Evolutionary conservation across 2,329 filamentous ascomycete genomes (phyloP).

Genomic region (Sarocladiaceae sp.): DNA sequence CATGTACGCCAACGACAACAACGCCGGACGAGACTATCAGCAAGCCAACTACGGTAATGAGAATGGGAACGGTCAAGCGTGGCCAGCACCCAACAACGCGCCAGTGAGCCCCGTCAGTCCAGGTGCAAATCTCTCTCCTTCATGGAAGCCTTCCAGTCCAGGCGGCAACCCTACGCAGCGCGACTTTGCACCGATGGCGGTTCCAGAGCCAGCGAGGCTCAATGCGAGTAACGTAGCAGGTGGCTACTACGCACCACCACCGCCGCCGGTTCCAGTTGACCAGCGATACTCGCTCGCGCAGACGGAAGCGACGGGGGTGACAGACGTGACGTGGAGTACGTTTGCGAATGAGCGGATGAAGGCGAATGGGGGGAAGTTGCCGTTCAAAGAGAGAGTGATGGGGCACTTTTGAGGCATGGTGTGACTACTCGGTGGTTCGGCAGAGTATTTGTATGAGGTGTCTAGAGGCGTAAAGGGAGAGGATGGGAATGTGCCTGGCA

Average conservation of each 20-base stretch:
- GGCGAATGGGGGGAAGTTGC: conserved; percentile 1
- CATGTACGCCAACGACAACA: not conserved
- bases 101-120: conserved; percentile 1
- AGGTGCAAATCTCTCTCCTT: not conserved
- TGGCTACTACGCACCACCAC: too few relatives aligned
- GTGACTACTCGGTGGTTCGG: too few relatives aligned
- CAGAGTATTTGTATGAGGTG: not conserved
- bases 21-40: not conserved
- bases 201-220: not conserved
- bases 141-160: not conserved
- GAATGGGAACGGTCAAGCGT: not conserved
- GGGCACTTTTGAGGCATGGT: conserved; percentile 5
- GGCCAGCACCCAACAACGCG: not conserved
- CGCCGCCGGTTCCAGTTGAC: not conserved
- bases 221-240: too few relatives aligned
- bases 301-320: conserved; percentile 1
- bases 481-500: not conserved
- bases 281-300: not conserved
- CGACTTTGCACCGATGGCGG: not conserved
- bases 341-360: conserved; percentile 5
- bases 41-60: not conserved
- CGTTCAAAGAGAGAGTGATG: conserved; percentile 3
- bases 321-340: conserved; percentile 2
- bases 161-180: not conserved
- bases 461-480: not conserved